Percentiles rank a stretch among this genome's conserved stretches.
Evolutionary conservation across 192 early-diverging fungal genomes (phyloP).

Genomic region (Coemansia asiatica): DNA sequence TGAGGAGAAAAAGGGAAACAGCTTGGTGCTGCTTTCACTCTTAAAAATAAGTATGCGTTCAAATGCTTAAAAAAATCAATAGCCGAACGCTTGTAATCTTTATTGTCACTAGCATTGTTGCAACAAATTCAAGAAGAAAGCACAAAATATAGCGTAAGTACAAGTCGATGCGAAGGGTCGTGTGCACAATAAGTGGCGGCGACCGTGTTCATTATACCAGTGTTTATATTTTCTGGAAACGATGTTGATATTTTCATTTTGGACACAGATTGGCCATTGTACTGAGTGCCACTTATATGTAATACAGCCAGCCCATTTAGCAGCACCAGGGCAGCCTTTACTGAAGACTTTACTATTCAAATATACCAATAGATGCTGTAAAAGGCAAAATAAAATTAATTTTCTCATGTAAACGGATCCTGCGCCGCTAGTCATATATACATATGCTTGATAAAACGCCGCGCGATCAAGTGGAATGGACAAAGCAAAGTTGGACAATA

Average conservation of each 20-base stretch:
- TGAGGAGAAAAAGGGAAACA: no score
- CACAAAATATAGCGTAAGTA: not conserved
- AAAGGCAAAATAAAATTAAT: no score
- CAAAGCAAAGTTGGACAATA: not conserved
- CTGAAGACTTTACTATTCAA: no score
- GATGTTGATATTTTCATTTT: not conserved
- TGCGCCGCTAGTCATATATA: not conserved
- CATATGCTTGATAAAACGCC: not conserved
- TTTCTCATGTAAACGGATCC: not conserved
- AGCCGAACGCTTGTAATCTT: not conserved
- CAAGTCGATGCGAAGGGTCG: not conserved
- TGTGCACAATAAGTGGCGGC: conserved; percentile 1
- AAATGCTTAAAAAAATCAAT: not conserved
- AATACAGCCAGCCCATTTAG: not conserved
- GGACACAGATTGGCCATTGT: not conserved
- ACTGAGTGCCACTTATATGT: not conserved
- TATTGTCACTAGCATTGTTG: not conserved
- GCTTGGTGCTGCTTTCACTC: no score
- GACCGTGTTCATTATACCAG: not conserved
- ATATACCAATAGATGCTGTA: no score
- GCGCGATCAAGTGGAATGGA: not conserved
- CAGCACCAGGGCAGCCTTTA: not conserved
- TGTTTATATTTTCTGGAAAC: not conserved
- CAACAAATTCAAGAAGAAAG: not conserved
- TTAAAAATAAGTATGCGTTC: no score